phyloP scores from a whole-genome alignment of 176 grass and related monocot genomes.

The Oryza longistaminata region DNA sequence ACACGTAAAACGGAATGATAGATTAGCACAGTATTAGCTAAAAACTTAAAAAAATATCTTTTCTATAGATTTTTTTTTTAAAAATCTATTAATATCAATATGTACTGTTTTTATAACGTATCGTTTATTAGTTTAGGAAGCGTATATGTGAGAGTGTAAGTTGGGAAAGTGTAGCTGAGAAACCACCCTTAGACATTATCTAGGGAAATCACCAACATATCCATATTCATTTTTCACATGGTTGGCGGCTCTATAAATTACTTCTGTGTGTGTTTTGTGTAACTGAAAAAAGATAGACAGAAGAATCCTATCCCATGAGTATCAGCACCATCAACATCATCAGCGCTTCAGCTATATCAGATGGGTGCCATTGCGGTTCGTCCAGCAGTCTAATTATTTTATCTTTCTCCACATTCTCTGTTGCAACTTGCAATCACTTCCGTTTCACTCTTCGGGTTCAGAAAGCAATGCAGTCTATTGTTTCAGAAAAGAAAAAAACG shows the following conservation, averaged over 20 bases:
- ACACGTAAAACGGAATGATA: too few relatives aligned
- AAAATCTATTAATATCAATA: too few relatives aligned
- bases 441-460: conserved; percentile 29
- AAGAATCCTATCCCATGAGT: background rate
- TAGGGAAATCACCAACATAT: background rate
- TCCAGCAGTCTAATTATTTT: background rate
- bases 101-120: too few relatives aligned
- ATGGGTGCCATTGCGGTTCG: background rate
- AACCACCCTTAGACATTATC: background rate
- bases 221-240: background rate
- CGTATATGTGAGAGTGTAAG: too few relatives aligned
- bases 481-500: background rate
- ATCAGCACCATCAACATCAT: background rate
- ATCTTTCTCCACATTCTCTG: background rate
- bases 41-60: too few relatives aligned
- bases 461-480: conserved; percentile 17
- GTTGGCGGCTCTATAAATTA: too few relatives aligned
- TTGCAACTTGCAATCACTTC: conserved; percentile 22
- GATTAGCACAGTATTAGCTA: too few relatives aligned
- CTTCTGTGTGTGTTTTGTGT: background rate
- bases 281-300: background rate
- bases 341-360: too few relatives aligned
- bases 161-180: too few relatives aligned
- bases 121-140: too few relatives aligned
- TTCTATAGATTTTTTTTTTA: too few relatives aligned